Evolutionary conservation across 2,329 filamentous ascomycete genomes (phyloP).

Genomic region (Fusarium euwallaceae): DNA sequence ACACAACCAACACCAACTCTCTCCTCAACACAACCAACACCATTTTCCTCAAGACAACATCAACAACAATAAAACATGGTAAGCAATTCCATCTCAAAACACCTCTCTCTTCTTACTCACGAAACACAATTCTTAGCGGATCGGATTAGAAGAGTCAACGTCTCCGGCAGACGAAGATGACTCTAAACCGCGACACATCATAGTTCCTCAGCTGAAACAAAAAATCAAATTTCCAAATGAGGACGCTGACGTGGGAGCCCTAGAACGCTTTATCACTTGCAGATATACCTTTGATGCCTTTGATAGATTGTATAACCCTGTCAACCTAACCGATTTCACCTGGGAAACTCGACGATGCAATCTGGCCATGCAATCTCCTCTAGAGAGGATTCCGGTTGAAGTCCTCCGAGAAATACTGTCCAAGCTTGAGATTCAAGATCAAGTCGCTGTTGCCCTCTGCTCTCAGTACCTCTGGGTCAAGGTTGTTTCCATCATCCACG

Average conservation of each 20-base stretch:
- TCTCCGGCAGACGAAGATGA: background rate
- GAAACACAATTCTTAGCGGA: background rate
- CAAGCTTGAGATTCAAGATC: background rate
- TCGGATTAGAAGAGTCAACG: background rate
- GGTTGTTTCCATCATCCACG: background rate
- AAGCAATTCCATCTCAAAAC: background rate
- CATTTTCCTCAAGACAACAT: background rate
- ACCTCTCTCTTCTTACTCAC: background rate
- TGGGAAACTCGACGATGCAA: background rate
- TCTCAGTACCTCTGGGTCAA: slow-evolving; percentile 1
- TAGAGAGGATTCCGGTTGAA: slow-evolving; percentile 1
- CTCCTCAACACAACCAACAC: background rate
- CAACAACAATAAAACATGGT: no score
- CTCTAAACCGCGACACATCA: background rate
- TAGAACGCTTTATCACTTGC: background rate
- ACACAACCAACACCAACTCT: background rate
- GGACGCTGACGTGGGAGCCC: no score
- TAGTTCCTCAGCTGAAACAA: background rate
- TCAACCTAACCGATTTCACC: background rate
- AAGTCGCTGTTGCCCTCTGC: background rate
- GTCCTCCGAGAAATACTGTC: background rate
- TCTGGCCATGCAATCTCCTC: background rate
- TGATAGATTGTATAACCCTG: background rate
- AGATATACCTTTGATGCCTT: background rate
- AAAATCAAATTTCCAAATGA: background rate